phyloP scores from a whole-genome alignment of 352 stramenopile species.

The Saprolegnia diclina region DNA sequence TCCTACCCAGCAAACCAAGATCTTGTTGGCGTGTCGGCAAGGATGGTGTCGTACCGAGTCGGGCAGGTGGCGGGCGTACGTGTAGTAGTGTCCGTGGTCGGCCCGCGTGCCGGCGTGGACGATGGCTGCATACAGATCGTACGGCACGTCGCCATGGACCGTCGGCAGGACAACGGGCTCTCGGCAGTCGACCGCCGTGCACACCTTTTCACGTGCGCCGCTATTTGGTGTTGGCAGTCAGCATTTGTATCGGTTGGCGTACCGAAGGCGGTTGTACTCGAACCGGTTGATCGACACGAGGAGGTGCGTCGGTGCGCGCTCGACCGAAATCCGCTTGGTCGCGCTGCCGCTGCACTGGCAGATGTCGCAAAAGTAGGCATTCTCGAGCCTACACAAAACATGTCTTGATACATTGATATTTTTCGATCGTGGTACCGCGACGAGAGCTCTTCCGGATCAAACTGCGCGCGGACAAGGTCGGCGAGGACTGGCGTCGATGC shows the following conservation, averaged over 20 bases:
- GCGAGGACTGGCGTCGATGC: background rate
- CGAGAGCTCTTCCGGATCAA: constrained; percentile 11
- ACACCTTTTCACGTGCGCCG: constrained; percentile 23
- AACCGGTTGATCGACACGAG: constrained; percentile 24
- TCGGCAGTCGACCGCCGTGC: background rate
- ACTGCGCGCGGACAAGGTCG: constrained; percentile 2
- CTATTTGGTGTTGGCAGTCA: too few relatives aligned
- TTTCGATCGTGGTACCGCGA: background rate
- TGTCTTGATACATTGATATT: background rate
- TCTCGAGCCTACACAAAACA: constrained; percentile 9
- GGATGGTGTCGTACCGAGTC: background rate
- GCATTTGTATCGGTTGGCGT: background rate
- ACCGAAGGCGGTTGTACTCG: constrained; percentile 24
- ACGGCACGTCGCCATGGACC: background rate
- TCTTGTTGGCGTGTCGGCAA: too few relatives aligned
- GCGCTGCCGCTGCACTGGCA: constrained; percentile 5
- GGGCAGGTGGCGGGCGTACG: background rate
- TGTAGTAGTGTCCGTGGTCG: constrained; percentile 26
- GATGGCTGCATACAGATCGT: constrained; percentile 21
- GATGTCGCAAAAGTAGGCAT: constrained; percentile 23
- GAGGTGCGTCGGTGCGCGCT: background rate
- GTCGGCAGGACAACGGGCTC: background rate
- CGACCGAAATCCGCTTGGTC: background rate
- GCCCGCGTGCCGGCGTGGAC: constrained; percentile 23
- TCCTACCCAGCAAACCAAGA: background rate